A percentile compares a stretch with the other conserved stretches of the same genome.
Evolutionary conservation across 805 yeast species (phyloP).

Genomic region (Wickerhamiella nectarea): DNA sequence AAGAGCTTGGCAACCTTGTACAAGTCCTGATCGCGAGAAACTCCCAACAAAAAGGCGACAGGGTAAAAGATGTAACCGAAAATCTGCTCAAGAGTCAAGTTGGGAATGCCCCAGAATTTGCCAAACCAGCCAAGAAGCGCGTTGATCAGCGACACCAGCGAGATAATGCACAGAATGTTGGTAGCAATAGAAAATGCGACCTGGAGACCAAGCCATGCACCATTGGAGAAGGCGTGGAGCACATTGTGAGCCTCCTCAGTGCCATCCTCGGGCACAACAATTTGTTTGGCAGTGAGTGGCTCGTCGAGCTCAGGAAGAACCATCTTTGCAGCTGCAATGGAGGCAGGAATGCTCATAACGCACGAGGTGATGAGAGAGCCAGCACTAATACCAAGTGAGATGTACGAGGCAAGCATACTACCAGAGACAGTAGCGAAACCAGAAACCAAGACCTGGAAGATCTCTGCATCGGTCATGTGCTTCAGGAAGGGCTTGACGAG

Average conservation of each 20-base stretch:
- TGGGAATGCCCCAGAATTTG: slow-evolving; percentile 43
- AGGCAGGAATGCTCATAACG: slow-evolving; percentile 56
- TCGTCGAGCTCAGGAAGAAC: slow-evolving; percentile 47
- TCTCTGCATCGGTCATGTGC: slow-evolving; percentile 44
- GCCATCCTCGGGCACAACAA: slow-evolving; percentile 35
- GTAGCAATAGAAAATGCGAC: slow-evolving; percentile 45
- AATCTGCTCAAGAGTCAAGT: slow-evolving; percentile 41
- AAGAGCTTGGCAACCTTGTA: slow-evolving; percentile 38
- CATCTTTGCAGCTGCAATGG: slow-evolving; percentile 45
- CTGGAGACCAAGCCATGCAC: slow-evolving; percentile 43
- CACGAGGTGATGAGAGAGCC: slow-evolving; percentile 53
- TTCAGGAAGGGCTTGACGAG: slow-evolving; percentile 47
- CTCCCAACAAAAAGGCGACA: slow-evolving; percentile 44
- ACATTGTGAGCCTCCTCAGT: slow-evolving; percentile 35
- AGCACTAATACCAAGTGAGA: slow-evolving; percentile 48
- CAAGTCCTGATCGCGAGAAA: slow-evolving; percentile 37
- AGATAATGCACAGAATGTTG: slow-evolving; percentile 49
- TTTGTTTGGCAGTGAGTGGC: slow-evolving; percentile 37
- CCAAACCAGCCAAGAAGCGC: slow-evolving; percentile 49
- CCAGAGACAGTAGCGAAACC: slow-evolving; percentile 57
- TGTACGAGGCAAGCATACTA: slow-evolving; percentile 47
- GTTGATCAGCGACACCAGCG: slow-evolving; percentile 41
- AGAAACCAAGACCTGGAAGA: slow-evolving; percentile 48
- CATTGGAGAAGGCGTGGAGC: slow-evolving; percentile 44
- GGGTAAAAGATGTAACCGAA: slow-evolving; percentile 47